phyloP scores from a whole-genome alignment of 768 basidiomycete species.

The Fibroporia radiculosa region DNA sequence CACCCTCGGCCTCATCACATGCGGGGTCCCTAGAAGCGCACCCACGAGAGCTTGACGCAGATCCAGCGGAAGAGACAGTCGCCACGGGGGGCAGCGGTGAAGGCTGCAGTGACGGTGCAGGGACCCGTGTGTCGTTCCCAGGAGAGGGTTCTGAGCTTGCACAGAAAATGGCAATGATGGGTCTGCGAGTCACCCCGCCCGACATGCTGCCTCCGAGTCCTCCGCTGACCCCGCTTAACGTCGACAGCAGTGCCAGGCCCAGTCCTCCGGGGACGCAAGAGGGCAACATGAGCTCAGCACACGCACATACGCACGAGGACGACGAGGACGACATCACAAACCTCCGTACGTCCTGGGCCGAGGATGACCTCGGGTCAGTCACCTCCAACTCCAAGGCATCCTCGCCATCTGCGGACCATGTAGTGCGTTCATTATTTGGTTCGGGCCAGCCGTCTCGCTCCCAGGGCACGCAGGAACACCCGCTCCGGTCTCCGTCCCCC shows the following conservation, averaged over 20 bases:
- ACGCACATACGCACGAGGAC: neutral
- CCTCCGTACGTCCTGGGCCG: slow-evolving; percentile 2
- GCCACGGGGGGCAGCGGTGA: too few relatives aligned
- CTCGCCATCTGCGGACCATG: slow-evolving; percentile 1
- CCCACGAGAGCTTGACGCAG: too few relatives aligned
- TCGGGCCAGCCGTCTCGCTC: neutral
- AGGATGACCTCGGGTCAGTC: slow-evolving; percentile 8
- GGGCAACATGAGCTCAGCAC: too few relatives aligned
- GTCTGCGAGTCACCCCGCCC: slow-evolving; percentile 5
- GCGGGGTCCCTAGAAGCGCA: too few relatives aligned
- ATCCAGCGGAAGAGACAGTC: too few relatives aligned
- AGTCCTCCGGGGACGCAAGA: neutral
- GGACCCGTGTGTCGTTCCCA: too few relatives aligned
- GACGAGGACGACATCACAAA: slow-evolving; percentile 6
- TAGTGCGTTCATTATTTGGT: neutral
- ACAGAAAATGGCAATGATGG: slow-evolving; percentile 9
- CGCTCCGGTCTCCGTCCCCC: slow-evolving; percentile 41
- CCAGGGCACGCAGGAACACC: slow-evolving; percentile 22
- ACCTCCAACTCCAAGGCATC: neutral
- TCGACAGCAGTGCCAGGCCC: neutral
- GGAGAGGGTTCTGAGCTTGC: neutral
- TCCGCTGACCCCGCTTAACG: slow-evolving; percentile 4
- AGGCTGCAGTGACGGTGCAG: too few relatives aligned
- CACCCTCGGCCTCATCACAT: too few relatives aligned
- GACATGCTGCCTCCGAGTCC: neutral